Conservation (phyloP, 768 basidiomycete genomes). For the Mycena metata region DNA sequence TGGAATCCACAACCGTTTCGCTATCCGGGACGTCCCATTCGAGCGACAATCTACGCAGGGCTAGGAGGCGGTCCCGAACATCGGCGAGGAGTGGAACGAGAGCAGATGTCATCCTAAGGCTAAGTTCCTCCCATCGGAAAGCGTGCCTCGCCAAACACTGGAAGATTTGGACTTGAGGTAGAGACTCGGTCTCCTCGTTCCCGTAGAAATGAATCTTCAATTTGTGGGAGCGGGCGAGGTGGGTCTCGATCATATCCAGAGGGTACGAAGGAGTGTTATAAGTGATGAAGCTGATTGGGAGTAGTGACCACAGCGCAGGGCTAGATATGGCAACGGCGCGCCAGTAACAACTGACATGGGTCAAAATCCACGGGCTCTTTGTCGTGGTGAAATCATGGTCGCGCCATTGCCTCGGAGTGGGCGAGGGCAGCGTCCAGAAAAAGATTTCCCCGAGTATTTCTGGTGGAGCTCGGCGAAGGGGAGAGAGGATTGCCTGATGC, state of each 20-base stretch:
- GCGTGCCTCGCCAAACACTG: background rate
- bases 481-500: too few species aligned
- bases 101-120: background rate
- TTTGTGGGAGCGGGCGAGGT: background rate
- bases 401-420: too few species aligned
- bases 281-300: background rate
- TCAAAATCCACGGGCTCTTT: too few species aligned
- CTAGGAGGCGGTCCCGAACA: background rate
- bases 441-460: too few species aligned
- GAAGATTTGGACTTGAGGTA: constrained; percentile 4
- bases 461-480: too few species aligned
- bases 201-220: constrained; percentile 21
- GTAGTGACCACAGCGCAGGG: background rate
- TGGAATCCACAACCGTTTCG: background rate
- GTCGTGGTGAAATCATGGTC: too few species aligned
- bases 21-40: background rate
- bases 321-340: constrained; percentile 4
- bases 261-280: background rate
- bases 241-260: constrained; percentile 1
- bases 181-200: background rate
- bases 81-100: background rate
- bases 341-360: constrained; percentile 4
- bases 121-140: constrained; percentile 6
- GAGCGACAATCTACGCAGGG: background rate
- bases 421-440: too few species aligned